Evolutionary conservation across 306 rosid genomes (phyloP).

Genomic region (Prunus mume): DNA sequence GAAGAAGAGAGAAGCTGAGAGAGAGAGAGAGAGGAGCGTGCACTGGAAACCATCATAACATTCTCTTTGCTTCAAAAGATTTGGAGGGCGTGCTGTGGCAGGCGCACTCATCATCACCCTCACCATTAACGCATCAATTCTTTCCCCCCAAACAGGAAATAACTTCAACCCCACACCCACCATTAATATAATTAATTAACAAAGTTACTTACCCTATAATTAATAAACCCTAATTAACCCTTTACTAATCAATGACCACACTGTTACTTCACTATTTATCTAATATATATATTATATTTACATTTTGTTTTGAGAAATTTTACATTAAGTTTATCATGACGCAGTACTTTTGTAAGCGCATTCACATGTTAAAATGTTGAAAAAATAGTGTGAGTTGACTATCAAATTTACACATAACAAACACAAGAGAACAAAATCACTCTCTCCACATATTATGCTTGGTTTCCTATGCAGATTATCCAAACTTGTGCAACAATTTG

Average conservation of each 20-base stretch:
- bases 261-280: not conserved
- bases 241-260: no score
- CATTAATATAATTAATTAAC: no score
- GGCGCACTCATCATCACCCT: constrained; percentile 64
- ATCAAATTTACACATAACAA: not conserved
- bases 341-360: no score
- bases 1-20: constrained; percentile 11
- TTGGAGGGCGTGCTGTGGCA: constrained; percentile 62
- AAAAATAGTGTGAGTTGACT: not conserved
- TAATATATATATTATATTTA: no score
- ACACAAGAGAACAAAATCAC: not conserved
- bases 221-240: no score
- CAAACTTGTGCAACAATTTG: not conserved
- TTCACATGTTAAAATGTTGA: no score
- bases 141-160: constrained; percentile 9
- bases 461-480: not conserved
- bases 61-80: constrained; percentile 68
- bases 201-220: no score
- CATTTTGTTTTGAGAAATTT: no score
- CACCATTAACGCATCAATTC: constrained; percentile 32
- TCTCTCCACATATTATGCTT: not conserved
- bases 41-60: constrained; percentile 62
- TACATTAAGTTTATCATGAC: no score
- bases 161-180: not conserved
- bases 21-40: constrained; percentile 57